Percentiles rank a stretch among this genome's conserved stretches.
phyloP scores from a whole-genome alignment of 2,329 filamentous ascomycete species.

The Ascomycota sp. region DNA sequence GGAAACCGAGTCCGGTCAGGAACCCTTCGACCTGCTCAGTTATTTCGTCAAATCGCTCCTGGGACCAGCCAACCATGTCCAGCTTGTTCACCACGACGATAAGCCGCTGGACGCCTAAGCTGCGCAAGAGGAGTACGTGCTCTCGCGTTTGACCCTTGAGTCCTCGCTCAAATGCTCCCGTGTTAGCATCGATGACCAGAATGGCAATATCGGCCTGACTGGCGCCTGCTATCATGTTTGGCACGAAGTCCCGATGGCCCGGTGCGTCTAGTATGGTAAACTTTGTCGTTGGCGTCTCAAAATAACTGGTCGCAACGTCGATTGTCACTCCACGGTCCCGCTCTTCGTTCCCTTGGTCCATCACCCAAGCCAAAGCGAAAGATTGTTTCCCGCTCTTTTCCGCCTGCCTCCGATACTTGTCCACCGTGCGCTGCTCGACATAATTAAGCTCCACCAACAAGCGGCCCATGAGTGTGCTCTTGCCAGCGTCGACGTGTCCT shows the following conservation, averaged over 20 bases:
- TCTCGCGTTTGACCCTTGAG: conserved; percentile 87
- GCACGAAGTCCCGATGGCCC: conserved; percentile 87
- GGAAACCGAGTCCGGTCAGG: conserved; percentile 63
- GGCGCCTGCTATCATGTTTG: conserved; percentile 96
- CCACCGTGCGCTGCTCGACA: conserved; percentile 71
- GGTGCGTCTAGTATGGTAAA: conserved; percentile 95
- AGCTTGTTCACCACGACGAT: conserved; percentile 93
- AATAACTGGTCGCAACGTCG: conserved; percentile 86
- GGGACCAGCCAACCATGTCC: conserved; percentile 67
- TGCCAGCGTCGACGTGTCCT: conserved; percentile 95
- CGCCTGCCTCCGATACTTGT: conserved; percentile 74
- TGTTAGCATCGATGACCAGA: conserved; percentile 78
- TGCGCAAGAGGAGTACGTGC: conserved; percentile 73
- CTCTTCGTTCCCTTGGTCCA: conserved; percentile 84
- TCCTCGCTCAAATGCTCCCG: conserved; percentile 82
- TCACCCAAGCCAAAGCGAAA: conserved; percentile 90
- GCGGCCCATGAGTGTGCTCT: conserved; percentile 95
- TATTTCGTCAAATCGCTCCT: conserved; percentile 70
- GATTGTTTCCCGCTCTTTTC: conserved; percentile 85
- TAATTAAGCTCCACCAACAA: conserved; percentile 74
- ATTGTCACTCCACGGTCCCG: conserved; percentile 82
- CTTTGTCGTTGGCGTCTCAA: conserved; percentile 67
- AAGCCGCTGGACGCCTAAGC: conserved; percentile 72
- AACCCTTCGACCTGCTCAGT: conserved; percentile 67
- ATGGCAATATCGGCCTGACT: conserved; percentile 93